These are phyloP conservation scores for Farysia itapuensis DNA, from an alignment of 1,284 basidiomycete genomes.

Conservation along the genomic window DNA sequence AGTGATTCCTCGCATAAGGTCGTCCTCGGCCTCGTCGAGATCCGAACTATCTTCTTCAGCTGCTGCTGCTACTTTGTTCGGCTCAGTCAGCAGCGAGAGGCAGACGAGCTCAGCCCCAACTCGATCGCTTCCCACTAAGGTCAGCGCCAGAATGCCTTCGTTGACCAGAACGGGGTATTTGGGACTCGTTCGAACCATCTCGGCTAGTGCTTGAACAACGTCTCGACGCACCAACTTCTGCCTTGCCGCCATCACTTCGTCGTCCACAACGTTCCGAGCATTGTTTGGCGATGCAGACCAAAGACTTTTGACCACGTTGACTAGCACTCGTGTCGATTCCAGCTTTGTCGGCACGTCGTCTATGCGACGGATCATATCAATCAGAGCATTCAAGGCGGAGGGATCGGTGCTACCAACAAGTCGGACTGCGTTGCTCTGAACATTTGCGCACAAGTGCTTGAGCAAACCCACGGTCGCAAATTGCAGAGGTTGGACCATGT, in stretches of 20 bases:
- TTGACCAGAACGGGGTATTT: slow-evolving; percentile 83
- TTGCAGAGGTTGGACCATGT: slow-evolving; percentile 68
- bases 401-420: slow-evolving; percentile 60
- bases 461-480: slow-evolving; percentile 81
- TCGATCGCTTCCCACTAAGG: slow-evolving; percentile 70
- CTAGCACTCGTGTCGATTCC: slow-evolving; percentile 83
- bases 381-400: slow-evolving; percentile 69
- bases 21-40: slow-evolving; percentile 8
- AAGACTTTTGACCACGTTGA: slow-evolving; percentile 69
- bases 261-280: not conserved
- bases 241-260: slow-evolving; percentile 1
- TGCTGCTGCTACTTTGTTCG: slow-evolving; percentile 3
- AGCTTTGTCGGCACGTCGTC: slow-evolving; percentile 80
- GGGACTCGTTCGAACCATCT: slow-evolving; percentile 73
- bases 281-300: slow-evolving; percentile 22
- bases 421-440: slow-evolving; percentile 65
- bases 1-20: slow-evolving; percentile 2
- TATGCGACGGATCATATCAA: slow-evolving; percentile 75
- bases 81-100: slow-evolving; percentile 26
- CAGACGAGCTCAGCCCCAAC: slow-evolving; percentile 67
- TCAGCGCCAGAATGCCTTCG: slow-evolving; percentile 82
- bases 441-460: slow-evolving; percentile 78
- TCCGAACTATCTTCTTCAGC: slow-evolving; percentile 10
- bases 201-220: slow-evolving; percentile 65
- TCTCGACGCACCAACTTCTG: slow-evolving; percentile 14